Base-by-base conservation (phyloP, 2,329 filamentous ascomycete genomes). In the Fusarium sp. region DNA sequence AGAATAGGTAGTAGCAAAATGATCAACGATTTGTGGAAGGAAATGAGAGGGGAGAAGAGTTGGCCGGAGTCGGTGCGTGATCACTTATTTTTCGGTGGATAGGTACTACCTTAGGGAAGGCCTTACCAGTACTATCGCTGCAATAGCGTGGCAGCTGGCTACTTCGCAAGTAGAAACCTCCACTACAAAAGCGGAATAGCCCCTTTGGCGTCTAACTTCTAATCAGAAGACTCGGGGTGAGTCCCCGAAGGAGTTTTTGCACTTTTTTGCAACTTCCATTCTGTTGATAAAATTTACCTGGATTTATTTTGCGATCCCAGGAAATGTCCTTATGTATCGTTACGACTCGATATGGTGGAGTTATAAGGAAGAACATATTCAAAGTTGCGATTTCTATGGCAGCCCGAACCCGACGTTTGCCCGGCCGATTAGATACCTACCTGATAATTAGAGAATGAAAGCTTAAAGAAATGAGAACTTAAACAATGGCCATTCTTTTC, bases 1-100 rank as follows among this genome's bases (percentile, higher is more conserved):
- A 71, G 44, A 64, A 25, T 30, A 65, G 61, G 28, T 37, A 65
- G 61, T 35, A 28, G 46, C 46, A 52, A 30, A 58, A 56, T 37
- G 64, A 46, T 50, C 42, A 33, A 46, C 52, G 61, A 58, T 44
- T 49, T 67, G 69, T 68, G 72, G 66, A 58, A 72, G 63, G 63
- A 75, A 59, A 68, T 65, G 72, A 68, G 64, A 74, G 66, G 60
- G 67, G 62, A 62, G 68, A 72, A 30, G 64, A 69, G 65, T 40
- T 72, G 71, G 63, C 67, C 73, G 74, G 69, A 73, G 71, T 77
- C 73, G 74, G 75, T 72, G 65, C 65, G 64, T 72, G 73, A 69
- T 61, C 64, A 61, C 38, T 30, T 63, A 75, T 70, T 76, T 76
- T 76, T 76, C 59, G 65, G 54, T 35, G n/a, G 40, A 23, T 33